A percentile compares a stretch with the other conserved stretches of the same genome.
These are phyloP conservation scores for Pichia paraexigua DNA, from an alignment of 805 yeast species.

Conservation along the genomic window DNA sequence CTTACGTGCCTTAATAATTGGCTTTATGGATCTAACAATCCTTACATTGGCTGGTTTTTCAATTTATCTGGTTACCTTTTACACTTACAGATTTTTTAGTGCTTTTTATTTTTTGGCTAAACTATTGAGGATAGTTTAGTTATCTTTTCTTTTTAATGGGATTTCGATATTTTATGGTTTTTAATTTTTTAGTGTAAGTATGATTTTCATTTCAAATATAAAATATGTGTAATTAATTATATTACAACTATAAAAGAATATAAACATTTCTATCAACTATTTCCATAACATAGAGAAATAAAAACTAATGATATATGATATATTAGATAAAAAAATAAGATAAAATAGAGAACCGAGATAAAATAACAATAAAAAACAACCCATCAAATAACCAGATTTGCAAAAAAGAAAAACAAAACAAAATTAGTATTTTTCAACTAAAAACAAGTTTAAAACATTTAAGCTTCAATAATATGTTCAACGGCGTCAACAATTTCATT, in stretches of 20 bases:
- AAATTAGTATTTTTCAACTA: background rate
- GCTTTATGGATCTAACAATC: background rate
- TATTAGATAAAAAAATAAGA: background rate
- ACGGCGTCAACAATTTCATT: constrained; percentile 17
- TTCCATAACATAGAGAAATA: background rate
- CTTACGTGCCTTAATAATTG: constrained; percentile 5
- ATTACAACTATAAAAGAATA: background rate
- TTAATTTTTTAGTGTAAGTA: background rate
- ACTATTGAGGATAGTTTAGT: background rate
- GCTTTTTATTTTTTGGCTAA: background rate
- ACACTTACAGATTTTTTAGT: background rate
- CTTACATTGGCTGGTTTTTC: background rate
- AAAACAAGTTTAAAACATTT: background rate
- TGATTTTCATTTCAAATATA: background rate
- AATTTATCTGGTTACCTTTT: background rate
- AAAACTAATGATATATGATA: background rate
- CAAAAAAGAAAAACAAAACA: background rate
- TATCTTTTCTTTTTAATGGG: background rate
- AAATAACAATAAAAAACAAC: background rate
- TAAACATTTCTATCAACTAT: background rate
- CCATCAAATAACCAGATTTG: constrained; percentile 4
- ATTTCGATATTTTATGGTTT: too few relatives aligned
- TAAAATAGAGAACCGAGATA: background rate
- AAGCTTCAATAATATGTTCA: constrained; percentile 6
- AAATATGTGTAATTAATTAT: background rate